phyloP scores from a whole-genome alignment of 2,329 filamentous ascomycete genomes.

The Gaeumannomyces sp. region DNA sequence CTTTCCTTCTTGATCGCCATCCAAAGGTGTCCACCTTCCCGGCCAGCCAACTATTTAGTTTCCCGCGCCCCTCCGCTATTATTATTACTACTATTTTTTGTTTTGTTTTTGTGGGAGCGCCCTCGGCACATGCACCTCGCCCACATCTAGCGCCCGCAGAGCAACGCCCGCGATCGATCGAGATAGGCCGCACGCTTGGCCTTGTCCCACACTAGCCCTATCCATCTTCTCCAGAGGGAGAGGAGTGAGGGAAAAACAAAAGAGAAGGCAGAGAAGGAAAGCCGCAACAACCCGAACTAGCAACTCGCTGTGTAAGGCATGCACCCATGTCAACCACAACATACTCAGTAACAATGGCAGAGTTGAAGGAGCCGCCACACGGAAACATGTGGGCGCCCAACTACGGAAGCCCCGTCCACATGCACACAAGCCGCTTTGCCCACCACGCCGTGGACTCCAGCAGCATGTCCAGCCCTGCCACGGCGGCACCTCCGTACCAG shows the following conservation, averaged over 20 bases:
- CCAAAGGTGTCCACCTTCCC: not conserved
- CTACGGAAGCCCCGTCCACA: constrained; percentile 49
- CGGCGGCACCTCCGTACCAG: constrained; percentile 4
- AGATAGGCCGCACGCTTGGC: not conserved
- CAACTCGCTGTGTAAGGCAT: constrained; percentile 28
- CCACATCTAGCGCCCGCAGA: not conserved
- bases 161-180: not conserved
- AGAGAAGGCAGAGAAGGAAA: not conserved
- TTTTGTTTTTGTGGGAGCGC: not conserved
- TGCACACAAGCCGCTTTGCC: constrained; percentile 41
- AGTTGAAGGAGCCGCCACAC: constrained; percentile 55
- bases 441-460: constrained; percentile 41
- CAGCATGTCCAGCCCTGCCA: constrained; percentile 5
- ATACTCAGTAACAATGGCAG: constrained; percentile 57
- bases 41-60: not conserved
- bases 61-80: not conserved
- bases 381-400: constrained; percentile 48
- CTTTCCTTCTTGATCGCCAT: not conserved
- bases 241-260: not conserved
- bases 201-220: not conserved
- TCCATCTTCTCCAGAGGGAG: not conserved
- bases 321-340: constrained; percentile 57
- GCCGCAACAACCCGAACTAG: not conserved
- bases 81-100: not conserved
- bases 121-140: not conserved